Conservation (phyloP, 2,329 filamentous ascomycete species). For the Chaetomium globosum region DNA sequence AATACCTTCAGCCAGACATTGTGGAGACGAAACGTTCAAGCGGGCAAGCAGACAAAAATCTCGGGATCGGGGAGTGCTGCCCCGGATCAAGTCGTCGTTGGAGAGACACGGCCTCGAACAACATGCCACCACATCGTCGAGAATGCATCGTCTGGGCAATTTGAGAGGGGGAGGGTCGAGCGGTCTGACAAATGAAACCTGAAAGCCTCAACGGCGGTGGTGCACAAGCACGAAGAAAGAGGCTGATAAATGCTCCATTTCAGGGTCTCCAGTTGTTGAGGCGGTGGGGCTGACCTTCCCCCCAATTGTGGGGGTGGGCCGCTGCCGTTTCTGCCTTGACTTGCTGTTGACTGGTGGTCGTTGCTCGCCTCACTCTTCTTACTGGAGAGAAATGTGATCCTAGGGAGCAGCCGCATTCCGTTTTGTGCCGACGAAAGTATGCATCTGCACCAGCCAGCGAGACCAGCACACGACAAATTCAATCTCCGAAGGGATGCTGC, state of each 20-base stretch:
- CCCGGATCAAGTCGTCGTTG: neutral
- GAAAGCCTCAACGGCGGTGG: neutral
- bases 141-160: neutral
- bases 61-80: neutral
- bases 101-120: neutral
- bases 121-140: neutral
- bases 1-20: neutral
- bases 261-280: neutral
- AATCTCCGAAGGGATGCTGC: neutral
- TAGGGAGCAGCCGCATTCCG: neutral
- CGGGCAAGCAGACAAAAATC: too few relatives aligned
- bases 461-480: too few relatives aligned
- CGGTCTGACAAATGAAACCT: constrained; percentile 7
- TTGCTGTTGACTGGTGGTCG: too few relatives aligned
- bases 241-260: neutral
- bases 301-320: constrained; percentile 7
- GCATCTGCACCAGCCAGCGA: neutral
- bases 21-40: neutral
- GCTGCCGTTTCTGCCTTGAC: neutral
- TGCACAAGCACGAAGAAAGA: neutral
- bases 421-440: neutral
- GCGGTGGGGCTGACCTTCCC: neutral
- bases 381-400: neutral
- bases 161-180: neutral
- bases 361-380: constrained; percentile 4